Conservation (phyloP, 2,329 filamentous ascomycete species). For the Botrytis squamosa region DNA sequence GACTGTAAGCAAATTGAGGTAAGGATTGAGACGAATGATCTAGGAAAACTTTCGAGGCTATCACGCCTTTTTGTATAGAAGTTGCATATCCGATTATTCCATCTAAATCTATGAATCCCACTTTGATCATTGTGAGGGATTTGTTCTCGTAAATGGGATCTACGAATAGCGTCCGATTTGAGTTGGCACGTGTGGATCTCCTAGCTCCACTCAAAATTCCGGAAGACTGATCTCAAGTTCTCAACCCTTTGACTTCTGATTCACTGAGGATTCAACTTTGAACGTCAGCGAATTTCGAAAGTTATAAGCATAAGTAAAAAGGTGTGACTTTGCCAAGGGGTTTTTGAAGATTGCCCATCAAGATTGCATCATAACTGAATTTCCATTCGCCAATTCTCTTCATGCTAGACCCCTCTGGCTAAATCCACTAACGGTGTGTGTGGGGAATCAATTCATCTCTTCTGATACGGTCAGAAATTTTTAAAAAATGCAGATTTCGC, state of each 20-base stretch:
- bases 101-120: not conserved
- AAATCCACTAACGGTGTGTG: not conserved
- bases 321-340: not conserved
- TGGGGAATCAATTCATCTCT: not conserved
- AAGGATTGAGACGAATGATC: not conserved
- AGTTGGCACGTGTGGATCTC: not conserved
- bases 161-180: not conserved
- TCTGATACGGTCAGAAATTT: not conserved
- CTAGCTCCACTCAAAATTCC: not conserved
- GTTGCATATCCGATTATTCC: not conserved
- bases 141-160: not conserved
- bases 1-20: not conserved
- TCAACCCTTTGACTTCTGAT: not conserved
- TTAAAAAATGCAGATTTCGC: not conserved
- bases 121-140: not conserved
- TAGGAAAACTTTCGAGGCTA: not conserved
- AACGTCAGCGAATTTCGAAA: not conserved
- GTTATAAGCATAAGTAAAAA: not conserved
- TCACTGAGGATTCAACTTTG: not conserved
- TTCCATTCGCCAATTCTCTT: no score
- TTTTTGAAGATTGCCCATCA: not conserved
- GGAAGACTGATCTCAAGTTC: not conserved
- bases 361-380: not conserved
- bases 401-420: not conserved
- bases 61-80: not conserved